Evolutionary conservation across 345 rosid species (phyloP).

Genomic region (Syzygium oleosum): DNA sequence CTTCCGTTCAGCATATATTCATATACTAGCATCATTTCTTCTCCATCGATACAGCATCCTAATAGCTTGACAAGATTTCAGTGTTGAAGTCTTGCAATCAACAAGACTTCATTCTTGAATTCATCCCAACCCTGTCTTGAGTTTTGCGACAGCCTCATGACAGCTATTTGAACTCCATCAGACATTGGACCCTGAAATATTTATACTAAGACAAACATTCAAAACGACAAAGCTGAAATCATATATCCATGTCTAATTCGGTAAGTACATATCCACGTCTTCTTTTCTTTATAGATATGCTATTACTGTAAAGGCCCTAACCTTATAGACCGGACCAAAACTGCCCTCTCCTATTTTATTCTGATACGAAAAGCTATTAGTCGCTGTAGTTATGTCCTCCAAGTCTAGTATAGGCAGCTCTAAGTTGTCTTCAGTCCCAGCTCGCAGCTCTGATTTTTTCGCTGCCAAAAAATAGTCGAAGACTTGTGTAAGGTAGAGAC

Average conservation of each 20-base stretch:
- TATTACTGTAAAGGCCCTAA: background rate
- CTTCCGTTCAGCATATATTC: background rate
- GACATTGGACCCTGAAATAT: background rate
- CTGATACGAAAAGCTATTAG: constrained; percentile 7
- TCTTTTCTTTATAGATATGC: background rate
- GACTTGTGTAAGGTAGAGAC: background rate
- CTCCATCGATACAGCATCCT: background rate
- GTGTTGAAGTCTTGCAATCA: constrained; percentile 1
- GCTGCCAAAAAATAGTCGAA: background rate
- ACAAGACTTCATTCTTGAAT: background rate
- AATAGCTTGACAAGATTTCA: background rate
- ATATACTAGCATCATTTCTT: background rate
- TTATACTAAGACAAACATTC: background rate
- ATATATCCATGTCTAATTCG: background rate
- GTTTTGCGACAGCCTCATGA: constrained; percentile 3
- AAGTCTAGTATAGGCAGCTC: background rate
- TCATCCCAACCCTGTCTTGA: background rate
- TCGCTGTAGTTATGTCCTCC: constrained; percentile 2
- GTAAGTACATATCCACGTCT: background rate
- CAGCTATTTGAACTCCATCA: constrained; percentile 7
- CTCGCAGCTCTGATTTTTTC: background rate
- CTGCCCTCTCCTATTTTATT: constrained; percentile 29
- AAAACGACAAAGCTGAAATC: background rate
- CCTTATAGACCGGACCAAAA: constrained; percentile 34
- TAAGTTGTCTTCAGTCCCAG: background rate